A percentile compares a stretch with the other conserved stretches of the same genome.
Evolutionary conservation across 179 eudicot genomes (phyloP).

Genomic region (Pouteria campechiana): DNA sequence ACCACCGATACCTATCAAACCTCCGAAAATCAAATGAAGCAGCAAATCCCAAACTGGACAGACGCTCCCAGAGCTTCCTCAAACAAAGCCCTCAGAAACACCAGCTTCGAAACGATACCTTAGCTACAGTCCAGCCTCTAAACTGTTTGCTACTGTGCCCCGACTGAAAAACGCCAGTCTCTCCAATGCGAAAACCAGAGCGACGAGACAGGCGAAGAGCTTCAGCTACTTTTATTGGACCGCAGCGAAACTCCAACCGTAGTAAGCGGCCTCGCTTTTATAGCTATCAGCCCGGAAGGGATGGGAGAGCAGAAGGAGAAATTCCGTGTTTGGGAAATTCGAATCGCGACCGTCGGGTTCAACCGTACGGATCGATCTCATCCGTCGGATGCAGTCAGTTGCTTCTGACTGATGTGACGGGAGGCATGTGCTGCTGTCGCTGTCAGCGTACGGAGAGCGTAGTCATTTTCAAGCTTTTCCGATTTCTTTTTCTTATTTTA

Average conservation of each 20-base stretch:
- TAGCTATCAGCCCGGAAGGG: slow-evolving; percentile 2
- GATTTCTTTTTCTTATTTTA: too few relatives aligned
- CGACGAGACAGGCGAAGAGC: slow-evolving; percentile 7
- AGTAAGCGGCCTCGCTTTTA: too few relatives aligned
- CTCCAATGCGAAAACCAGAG: slow-evolving; percentile 11
- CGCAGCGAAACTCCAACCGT: too few relatives aligned
- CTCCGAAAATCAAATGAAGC: slow-evolving; percentile 10
- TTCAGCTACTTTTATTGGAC: neutral
- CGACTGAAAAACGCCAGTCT: too few relatives aligned
- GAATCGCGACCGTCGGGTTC: slow-evolving; percentile 36
- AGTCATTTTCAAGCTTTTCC: neutral
- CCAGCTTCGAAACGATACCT: too few relatives aligned
- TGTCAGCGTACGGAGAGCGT: slow-evolving; percentile 62
- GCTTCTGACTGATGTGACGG: slow-evolving; percentile 52
- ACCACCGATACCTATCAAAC: neutral
- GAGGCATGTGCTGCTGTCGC: slow-evolving; percentile 97
- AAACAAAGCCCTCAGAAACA: too few relatives aligned
- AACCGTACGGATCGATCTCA: slow-evolving; percentile 36
- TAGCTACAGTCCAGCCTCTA: too few relatives aligned
- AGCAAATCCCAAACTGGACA: too few relatives aligned
- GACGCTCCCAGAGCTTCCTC: too few relatives aligned
- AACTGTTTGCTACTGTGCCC: too few relatives aligned
- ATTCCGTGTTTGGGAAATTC: slow-evolving; percentile 9
- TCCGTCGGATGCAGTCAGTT: slow-evolving; percentile 40
- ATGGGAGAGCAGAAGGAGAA: slow-evolving; percentile 3